Percentiles rank a stretch among this genome's conserved stretches.
Conservation (phyloP, 2,329 filamentous ascomycete genomes). For the Diaporthe australafricana region DNA sequence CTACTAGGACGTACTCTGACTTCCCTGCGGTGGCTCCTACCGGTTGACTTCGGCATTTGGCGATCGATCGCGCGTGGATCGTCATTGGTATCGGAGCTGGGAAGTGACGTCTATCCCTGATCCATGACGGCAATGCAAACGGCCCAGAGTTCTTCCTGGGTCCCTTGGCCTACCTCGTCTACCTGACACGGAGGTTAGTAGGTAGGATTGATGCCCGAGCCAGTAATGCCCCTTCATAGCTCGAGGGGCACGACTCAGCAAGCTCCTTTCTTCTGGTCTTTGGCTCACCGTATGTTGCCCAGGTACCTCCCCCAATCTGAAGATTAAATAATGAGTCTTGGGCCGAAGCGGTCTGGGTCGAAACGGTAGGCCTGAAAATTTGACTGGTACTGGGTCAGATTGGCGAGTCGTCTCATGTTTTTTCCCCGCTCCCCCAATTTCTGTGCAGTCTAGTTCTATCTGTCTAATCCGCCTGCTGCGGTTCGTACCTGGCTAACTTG, state of each 20-base stretch:
- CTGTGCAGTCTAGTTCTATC: not conserved
- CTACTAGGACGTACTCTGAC: not conserved
- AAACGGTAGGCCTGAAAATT: not conserved
- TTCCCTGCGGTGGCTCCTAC: no score
- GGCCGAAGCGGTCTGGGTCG: slow-evolving; percentile 4
- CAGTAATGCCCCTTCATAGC: not conserved
- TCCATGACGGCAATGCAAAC: slow-evolving; percentile 11
- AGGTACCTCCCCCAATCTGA: not conserved
- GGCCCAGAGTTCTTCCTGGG: not conserved
- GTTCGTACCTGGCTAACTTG: not conserved
- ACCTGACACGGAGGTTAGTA: slow-evolving; percentile 15
- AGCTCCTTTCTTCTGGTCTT: not conserved
- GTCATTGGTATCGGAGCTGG: not conserved
- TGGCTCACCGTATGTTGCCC: not conserved
- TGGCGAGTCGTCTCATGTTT: not conserved
- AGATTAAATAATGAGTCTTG: not conserved
- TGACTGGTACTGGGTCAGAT: not conserved
- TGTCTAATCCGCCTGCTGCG: no score
- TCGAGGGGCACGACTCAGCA: slow-evolving; percentile 4
- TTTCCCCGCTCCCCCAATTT: not conserved
- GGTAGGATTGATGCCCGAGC: slow-evolving; percentile 26
- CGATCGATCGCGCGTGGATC: slow-evolving; percentile 19
- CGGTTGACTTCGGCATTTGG: not conserved
- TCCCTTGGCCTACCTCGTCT: slow-evolving; percentile 18
- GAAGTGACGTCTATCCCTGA: not conserved